phyloP scores from a whole-genome alignment of 345 rosid genomes.

The Conringia planisiliqua region DNA sequence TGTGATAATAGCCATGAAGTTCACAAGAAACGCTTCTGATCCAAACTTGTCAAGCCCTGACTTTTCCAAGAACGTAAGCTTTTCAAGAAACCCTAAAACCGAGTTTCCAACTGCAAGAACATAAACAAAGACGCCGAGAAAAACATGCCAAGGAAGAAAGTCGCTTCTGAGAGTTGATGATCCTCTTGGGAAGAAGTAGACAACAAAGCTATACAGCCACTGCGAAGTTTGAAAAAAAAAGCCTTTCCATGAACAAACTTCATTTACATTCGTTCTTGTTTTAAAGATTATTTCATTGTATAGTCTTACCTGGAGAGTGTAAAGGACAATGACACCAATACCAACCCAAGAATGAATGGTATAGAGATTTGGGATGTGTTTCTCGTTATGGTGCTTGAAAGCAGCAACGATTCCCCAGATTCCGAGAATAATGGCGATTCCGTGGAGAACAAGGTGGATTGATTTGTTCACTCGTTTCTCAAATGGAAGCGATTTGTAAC shows the following conservation, averaged over 20 bases:
- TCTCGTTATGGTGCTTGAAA: constrained; percentile 76
- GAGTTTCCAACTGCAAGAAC: constrained; percentile 59
- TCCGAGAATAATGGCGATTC: constrained; percentile 58
- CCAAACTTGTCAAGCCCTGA: constrained; percentile 69
- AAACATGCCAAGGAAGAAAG: constrained; percentile 71
- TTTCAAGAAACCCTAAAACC: constrained; percentile 67
- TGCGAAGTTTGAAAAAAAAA: constrained; percentile 22
- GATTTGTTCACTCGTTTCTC: constrained; percentile 58
- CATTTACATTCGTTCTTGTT: neutral
- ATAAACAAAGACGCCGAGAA: constrained; percentile 61
- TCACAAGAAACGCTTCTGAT: constrained; percentile 71
- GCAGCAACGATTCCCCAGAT: constrained; percentile 59
- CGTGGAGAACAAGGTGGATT: constrained; percentile 70
- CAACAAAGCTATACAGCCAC: constrained; percentile 71
- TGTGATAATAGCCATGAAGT: constrained; percentile 70
- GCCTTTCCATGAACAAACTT: neutral
- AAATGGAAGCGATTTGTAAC: constrained; percentile 58
- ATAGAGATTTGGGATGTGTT: constrained; percentile 65
- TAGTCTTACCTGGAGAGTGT: constrained; percentile 60
- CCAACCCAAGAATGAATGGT: constrained; percentile 95
- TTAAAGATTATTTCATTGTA: neutral
- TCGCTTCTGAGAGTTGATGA: constrained; percentile 39
- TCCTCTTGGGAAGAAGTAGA: constrained; percentile 77
- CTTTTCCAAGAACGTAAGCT: constrained; percentile 76
- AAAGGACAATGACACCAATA: constrained; percentile 57